These are phyloP conservation scores for Auricularia auricula-judae DNA, from an alignment of 768 basidiomycete species.

Conservation along the genomic window DNA sequence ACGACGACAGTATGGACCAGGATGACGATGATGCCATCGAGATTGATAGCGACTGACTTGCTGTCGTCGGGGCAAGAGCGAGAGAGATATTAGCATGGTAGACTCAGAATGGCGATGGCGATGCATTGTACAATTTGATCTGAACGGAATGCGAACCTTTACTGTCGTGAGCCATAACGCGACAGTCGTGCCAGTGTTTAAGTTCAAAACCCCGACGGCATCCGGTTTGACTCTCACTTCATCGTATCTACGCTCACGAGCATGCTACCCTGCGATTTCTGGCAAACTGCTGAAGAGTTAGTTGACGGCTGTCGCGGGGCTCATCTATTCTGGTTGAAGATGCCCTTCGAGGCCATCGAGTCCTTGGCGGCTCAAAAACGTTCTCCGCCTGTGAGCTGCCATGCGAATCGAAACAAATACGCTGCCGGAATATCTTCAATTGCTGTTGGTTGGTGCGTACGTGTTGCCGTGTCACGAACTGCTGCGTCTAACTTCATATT, in stretches of 20 bases:
- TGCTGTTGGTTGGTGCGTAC: not conserved
- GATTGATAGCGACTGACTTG: slow-evolving; percentile 62
- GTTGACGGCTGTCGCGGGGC: not conserved
- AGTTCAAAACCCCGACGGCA: too few species aligned
- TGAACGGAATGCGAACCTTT: too few species aligned
- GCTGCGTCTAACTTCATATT: not conserved
- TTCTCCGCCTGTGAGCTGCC: not conserved
- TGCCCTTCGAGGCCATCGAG: not conserved
- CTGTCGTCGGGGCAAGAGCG: too few species aligned
- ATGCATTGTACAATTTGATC: too few species aligned
- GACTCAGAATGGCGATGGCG: too few species aligned
- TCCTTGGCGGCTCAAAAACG: not conserved
- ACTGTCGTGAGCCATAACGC: too few species aligned
- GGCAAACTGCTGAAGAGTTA: not conserved
- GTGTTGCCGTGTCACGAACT: not conserved
- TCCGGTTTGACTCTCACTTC: too few species aligned
- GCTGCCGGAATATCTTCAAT: not conserved
- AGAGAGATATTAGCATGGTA: too few species aligned
- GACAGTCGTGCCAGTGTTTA: too few species aligned
- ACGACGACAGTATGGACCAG: slow-evolving; percentile 36
- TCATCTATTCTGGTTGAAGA: not conserved
- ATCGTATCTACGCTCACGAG: too few species aligned
- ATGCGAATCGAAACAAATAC: not conserved
- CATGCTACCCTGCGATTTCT: not conserved
- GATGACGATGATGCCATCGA: slow-evolving; percentile 70